A percentile compares a stretch with the other conserved stretches of the same genome.
These are phyloP conservation scores for Cyberlindnera lachancei DNA, from an alignment of 805 yeast species.

Conservation along the genomic window DNA sequence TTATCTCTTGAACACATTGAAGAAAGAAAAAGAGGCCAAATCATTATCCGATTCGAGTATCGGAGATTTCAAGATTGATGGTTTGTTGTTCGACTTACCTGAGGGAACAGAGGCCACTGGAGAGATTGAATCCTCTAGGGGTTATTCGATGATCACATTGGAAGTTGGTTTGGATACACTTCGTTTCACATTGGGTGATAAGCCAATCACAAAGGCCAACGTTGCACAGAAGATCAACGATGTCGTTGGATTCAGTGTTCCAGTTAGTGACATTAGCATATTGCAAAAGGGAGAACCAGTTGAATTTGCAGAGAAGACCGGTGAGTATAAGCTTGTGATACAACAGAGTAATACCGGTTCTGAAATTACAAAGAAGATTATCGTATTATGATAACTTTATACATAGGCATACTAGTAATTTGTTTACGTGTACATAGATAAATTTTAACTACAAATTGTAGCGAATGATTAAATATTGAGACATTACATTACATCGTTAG, in stretches of 20 bases:
- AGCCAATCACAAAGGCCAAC: slow-evolving; percentile 9
- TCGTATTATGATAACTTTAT: slow-evolving; percentile 7
- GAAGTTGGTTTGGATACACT: slow-evolving; percentile 13
- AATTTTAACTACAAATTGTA: neutral
- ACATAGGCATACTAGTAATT: neutral
- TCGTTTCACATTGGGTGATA: slow-evolving; percentile 3
- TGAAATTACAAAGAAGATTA: slow-evolving; percentile 11
- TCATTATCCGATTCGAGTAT: neutral
- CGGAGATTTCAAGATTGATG: slow-evolving; percentile 13
- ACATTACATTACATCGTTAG: slow-evolving; percentile 9
- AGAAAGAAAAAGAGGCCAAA: slow-evolving; percentile 3
- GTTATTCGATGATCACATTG: slow-evolving; percentile 18
- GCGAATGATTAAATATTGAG: neutral
- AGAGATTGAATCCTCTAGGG: slow-evolving; percentile 5
- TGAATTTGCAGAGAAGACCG: slow-evolving; percentile 10
- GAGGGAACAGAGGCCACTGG: slow-evolving; percentile 3
- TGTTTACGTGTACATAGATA: slow-evolving; percentile 2
- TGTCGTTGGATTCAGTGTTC: slow-evolving; percentile 11
- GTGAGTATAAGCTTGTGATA: slow-evolving; percentile 15
- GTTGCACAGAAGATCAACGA: slow-evolving; percentile 9
- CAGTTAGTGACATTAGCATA: slow-evolving; percentile 12
- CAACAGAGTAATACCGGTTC: slow-evolving; percentile 8
- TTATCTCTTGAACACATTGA: neutral
- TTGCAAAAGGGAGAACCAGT: slow-evolving; percentile 1
- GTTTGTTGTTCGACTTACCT: slow-evolving; percentile 17